Evolutionary conservation across 2,329 filamentous ascomycete species (phyloP).

Genomic region (Phialocephala subalpina): DNA sequence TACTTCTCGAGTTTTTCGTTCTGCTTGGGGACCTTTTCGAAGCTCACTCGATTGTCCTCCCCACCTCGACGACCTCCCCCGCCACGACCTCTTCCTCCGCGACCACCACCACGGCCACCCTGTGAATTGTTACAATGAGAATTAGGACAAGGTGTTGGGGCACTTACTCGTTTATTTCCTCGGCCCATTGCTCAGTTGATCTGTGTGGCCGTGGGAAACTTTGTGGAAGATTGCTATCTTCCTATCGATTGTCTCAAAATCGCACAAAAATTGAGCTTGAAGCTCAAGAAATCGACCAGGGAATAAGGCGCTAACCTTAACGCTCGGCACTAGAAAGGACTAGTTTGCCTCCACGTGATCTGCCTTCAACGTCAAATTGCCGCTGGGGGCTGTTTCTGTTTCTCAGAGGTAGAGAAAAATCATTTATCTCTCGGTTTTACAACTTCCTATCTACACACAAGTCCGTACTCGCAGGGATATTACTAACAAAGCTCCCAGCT

Average conservation of each 20-base stretch:
- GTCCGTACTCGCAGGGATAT: too few relatives aligned
- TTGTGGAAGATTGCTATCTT: conserved; percentile 12
- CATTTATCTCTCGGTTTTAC: too few relatives aligned
- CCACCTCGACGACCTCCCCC: conserved; percentile 42
- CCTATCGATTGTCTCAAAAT: conserved; percentile 16
- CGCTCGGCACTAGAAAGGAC: neutral
- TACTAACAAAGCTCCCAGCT: too few relatives aligned
- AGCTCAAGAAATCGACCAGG: conserved; percentile 14
- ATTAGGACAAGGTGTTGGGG: neutral
- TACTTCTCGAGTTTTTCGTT: conserved; percentile 88
- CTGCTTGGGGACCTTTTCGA: conserved; percentile 71
- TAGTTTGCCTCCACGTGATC: neutral
- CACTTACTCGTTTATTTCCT: conserved; percentile 42
- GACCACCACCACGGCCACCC: conserved; percentile 33
- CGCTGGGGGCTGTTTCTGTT: too few relatives aligned
- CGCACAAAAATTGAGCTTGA: conserved; percentile 22
- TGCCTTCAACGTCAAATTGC: neutral
- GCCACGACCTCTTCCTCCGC: conserved; percentile 34
- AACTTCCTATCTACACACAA: too few relatives aligned
- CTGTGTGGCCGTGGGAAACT: conserved; percentile 11
- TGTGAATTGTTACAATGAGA: conserved; percentile 21
- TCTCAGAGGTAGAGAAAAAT: too few relatives aligned
- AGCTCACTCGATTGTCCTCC: conserved; percentile 53
- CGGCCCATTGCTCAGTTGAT: conserved; percentile 38
- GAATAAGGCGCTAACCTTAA: neutral